phyloP scores from a whole-genome alignment of 2,329 filamentous ascomycete genomes.

The Lasiodiplodia theobromae region DNA sequence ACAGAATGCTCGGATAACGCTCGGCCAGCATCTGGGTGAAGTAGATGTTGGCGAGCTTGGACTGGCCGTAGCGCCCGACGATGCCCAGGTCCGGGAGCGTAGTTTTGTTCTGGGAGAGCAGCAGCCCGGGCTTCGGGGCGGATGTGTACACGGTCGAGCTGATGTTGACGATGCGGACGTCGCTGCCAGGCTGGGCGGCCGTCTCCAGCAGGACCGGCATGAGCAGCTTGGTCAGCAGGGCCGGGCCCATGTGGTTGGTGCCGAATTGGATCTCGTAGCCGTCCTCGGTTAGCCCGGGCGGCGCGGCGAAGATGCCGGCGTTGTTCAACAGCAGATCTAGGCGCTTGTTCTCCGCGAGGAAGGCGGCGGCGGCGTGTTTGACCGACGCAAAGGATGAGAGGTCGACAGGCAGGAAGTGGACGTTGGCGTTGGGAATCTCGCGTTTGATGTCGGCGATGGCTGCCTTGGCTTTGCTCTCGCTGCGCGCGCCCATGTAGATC shows the following conservation, averaged over 20 bases:
- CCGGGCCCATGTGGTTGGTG: constrained; percentile 60
- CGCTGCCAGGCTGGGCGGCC: background rate
- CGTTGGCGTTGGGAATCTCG: constrained; percentile 43
- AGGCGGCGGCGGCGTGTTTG: constrained; percentile 44
- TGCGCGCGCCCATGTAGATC: constrained; percentile 58
- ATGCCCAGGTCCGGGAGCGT: constrained; percentile 41
- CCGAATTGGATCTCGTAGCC: constrained; percentile 61
- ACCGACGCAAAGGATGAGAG: constrained; percentile 52
- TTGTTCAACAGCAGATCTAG: constrained; percentile 59
- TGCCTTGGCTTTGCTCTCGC: constrained; percentile 49
- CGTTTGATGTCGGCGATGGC: constrained; percentile 50
- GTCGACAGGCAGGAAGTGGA: constrained; percentile 51
- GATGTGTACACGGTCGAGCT: constrained; percentile 35
- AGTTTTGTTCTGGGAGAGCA: constrained; percentile 36
- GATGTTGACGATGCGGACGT: background rate
- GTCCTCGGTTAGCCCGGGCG: constrained; percentile 51
- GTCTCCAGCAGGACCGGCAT: constrained; percentile 42
- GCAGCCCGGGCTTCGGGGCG: constrained; percentile 45
- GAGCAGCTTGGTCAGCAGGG: constrained; percentile 56
- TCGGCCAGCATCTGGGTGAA: constrained; percentile 52
- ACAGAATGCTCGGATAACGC: constrained; percentile 54
- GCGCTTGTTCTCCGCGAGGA: constrained; percentile 45
- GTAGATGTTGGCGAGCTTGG: constrained; percentile 60
- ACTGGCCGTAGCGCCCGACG: constrained; percentile 54
- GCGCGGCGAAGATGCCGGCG: constrained; percentile 52